Evolutionary conservation across 306 rosid genomes (phyloP), one percentile per base, ranked within the genome.

Genomic region (Phaseolus lunatus): DNA sequence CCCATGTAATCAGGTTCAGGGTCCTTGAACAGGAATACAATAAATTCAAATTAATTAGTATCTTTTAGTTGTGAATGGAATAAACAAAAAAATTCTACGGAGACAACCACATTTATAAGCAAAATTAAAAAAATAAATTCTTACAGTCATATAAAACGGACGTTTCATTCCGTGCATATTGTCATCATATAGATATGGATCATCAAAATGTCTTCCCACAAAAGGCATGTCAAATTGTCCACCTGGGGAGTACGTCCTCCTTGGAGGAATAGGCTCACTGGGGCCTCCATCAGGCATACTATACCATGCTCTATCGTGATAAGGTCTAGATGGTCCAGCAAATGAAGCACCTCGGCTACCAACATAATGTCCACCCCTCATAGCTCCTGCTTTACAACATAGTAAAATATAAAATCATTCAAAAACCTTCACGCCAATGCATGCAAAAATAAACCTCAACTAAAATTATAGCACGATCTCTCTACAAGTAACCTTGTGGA

Each of bases 1-100:
- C 88, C 96, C 82, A 82, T 81, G 78, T 83, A 80, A 78, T 83
- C 92, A 82, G 89, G 90, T 53, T 86, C 94, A 67, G 83, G 90
- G 26, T 90, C 96, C 97, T 92, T 92, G 68, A 68, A 65, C 37
- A 54, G 20, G 74, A 49, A 61, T 44, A 80, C 16, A 81, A 50
- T 59, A 9, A 78, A 50, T 54, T 43, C 37, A 67, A 82, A 82
- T 13, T 35, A 49, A 67, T 77, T 45, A 61, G 61, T 24, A 65
- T 20, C 37, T 43, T 41, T 76, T 73, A 20, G 18, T 62, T 37
- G 54, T 26, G 63, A 58, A 61, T 52, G 35, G 69, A 41, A 43
- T 50, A 20, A 48, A 69, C 72, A 79, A 3, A 52, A 31, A 19
- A 66, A 16, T 62, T 23, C 6, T 5, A 66, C 9, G 24, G 49